A percentile compares a stretch with the other conserved stretches of the same genome.
Evolutionary conservation across 108 stramenopile species (phyloP).

Genomic region (Fragilaria radians): DNA sequence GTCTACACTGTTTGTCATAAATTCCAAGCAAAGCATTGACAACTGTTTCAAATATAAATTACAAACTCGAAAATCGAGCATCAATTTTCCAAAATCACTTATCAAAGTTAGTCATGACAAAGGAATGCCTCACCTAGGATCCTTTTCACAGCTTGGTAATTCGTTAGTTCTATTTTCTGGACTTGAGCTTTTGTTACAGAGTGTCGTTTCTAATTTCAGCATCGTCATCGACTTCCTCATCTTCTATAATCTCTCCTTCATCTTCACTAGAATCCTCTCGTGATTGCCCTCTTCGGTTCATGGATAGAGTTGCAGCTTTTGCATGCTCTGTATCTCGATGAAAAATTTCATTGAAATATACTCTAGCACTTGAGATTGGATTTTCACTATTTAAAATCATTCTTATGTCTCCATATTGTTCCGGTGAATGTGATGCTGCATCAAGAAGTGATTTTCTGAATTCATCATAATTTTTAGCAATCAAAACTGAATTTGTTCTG

Average conservation of each 20-base stretch:
- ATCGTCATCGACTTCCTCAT: conserved; percentile 27
- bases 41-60: too few relatives aligned
- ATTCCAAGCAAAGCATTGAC: too few relatives aligned
- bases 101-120: too few relatives aligned
- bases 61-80: too few relatives aligned
- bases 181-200: too few relatives aligned
- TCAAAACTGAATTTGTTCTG: conserved; percentile 22
- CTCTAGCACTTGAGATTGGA: conserved; percentile 54
- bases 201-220: neutral
- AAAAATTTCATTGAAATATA: conserved; percentile 59
- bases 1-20: too few relatives aligned
- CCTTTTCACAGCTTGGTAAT: too few relatives aligned
- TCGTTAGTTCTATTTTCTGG: too few relatives aligned
- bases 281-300: conserved; percentile 6
- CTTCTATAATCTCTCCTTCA: conserved; percentile 85
- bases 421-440: conserved; percentile 39
- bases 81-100: too few relatives aligned
- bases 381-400: conserved; percentile 45
- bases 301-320: conserved; percentile 1
- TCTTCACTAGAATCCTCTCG: conserved; percentile 78
- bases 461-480: conserved; percentile 30
- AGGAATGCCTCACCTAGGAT: too few relatives aligned
- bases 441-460: conserved; percentile 49
- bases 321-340: neutral
- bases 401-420: conserved; percentile 38